A percentile compares a stretch with the other conserved stretches of the same genome.
These are phyloP conservation scores for Cardamine chenopodiifolia DNA, from an alignment of 345 rosid genomes.

Conservation along the genomic window DNA sequence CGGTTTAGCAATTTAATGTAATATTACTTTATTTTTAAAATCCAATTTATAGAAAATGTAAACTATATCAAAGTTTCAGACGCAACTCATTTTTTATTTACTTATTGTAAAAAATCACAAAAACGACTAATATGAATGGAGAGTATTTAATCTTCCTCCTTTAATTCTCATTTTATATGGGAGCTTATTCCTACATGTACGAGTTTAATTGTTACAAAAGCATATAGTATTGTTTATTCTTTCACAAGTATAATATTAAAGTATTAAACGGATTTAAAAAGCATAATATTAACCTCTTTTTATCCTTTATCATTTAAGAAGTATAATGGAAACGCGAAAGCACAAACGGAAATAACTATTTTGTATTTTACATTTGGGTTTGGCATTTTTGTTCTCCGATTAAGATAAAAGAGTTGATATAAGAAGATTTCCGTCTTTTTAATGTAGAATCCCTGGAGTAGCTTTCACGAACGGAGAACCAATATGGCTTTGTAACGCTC, in stretches of 20 bases:
- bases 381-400: background rate
- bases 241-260: background rate
- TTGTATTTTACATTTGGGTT: background rate
- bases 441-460: conserved; percentile 79
- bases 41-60: background rate
- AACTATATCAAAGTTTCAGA: background rate
- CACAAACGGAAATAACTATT: background rate
- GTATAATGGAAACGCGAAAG: background rate
- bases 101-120: background rate
- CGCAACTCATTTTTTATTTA: background rate
- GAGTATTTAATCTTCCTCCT: background rate
- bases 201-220: background rate
- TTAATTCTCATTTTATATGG: conserved; percentile 7
- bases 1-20: background rate
- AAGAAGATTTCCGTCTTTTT: background rate
- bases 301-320: background rate
- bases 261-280: background rate
- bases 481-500: conserved; percentile 86
- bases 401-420: background rate
- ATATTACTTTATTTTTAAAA: background rate
- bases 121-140: background rate
- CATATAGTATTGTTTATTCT: background rate
- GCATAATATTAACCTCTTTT: background rate
- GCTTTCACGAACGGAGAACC: conserved; percentile 60
- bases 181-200: background rate